Percentiles rank a stretch among this genome's conserved stretches.
Conservation (phyloP, 208 protist species). For the Leishmania mexicana region DNA sequence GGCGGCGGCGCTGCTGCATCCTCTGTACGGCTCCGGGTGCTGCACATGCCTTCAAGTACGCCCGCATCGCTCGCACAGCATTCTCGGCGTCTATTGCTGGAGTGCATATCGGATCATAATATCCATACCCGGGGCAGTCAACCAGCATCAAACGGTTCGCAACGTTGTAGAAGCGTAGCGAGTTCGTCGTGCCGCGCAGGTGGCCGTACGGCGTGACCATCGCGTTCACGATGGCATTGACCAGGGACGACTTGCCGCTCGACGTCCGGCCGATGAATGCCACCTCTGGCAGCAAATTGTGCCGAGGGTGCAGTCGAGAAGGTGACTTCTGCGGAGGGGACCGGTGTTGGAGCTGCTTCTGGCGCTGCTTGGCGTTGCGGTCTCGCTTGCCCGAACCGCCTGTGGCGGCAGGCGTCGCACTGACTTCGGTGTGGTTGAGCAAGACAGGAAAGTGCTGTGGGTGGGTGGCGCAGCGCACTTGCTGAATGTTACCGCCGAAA, state of each 20-base stretch:
- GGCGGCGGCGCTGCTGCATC: background rate
- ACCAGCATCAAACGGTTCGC: slow-evolving; percentile 70
- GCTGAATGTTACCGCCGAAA: slow-evolving; percentile 71
- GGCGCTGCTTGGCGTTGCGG: background rate
- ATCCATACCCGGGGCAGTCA: slow-evolving; percentile 89
- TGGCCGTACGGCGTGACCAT: slow-evolving; percentile 83
- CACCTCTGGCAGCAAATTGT: slow-evolving; percentile 69
- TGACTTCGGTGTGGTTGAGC: slow-evolving; percentile 2
- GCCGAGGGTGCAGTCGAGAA: slow-evolving; percentile 10
- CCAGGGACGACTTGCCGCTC: slow-evolving; percentile 85
- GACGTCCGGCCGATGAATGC: slow-evolving; percentile 88
- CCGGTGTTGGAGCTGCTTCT: background rate
- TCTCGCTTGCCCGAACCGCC: background rate
- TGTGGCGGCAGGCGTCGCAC: background rate
- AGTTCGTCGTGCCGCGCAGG: slow-evolving; percentile 80
- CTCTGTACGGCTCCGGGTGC: slow-evolving; percentile 8
- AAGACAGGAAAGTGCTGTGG: slow-evolving; percentile 71
- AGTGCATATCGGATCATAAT: slow-evolving; percentile 77
- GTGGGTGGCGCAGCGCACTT: slow-evolving; percentile 55
- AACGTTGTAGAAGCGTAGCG: slow-evolving; percentile 81
- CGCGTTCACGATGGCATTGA: slow-evolving; percentile 89
- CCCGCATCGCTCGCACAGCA: slow-evolving; percentile 70
- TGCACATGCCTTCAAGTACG: slow-evolving; percentile 51
- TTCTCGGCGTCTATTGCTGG: slow-evolving; percentile 69
- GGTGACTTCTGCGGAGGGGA: background rate